Evolutionary conservation across 805 yeast species (phyloP).

Genomic region (Zygoascus biomembranicola): DNA sequence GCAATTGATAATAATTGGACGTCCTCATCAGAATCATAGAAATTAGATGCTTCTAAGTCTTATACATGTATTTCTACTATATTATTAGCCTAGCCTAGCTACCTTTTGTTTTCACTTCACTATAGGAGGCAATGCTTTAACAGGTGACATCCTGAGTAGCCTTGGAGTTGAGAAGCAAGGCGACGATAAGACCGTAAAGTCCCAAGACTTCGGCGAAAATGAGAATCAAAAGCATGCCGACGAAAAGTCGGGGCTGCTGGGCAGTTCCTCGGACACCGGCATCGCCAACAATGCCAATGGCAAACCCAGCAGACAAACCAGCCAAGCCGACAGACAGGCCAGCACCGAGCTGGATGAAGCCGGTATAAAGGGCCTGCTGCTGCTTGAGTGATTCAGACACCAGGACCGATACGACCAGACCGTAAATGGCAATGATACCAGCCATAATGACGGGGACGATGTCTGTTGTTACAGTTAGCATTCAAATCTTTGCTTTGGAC

Average conservation of each 20-base stretch:
- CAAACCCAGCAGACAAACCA: constrained; percentile 97
- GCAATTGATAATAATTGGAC: no score
- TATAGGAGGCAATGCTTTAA: not conserved
- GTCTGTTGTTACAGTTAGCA: constrained; percentile 25
- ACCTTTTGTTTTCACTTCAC: no score
- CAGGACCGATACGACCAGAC: constrained; percentile 91
- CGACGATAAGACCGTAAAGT: constrained; percentile 96
- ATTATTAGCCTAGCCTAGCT: no score
- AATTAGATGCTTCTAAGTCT: no score
- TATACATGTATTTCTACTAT: no score
- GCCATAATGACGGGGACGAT: constrained; percentile 98
- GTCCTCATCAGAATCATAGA: no score
- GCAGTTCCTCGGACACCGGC: constrained; percentile 99
- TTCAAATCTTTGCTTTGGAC: no score
- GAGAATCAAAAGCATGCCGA: constrained; percentile 95
- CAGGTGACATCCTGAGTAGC: constrained; percentile 75
- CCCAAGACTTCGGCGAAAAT: constrained; percentile 99
- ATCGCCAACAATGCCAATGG: constrained; percentile 99
- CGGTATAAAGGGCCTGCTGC: constrained; percentile 89
- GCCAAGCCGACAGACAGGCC: constrained; percentile 96
- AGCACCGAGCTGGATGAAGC: constrained; percentile 96
- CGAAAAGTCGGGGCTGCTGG: constrained; percentile 96
- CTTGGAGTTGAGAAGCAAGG: constrained; percentile 93
- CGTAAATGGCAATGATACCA: constrained; percentile 98
- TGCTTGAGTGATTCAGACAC: constrained; percentile 85